Conservation (phyloP, 305 asterid species). For the Salvia sclarea region DNA sequence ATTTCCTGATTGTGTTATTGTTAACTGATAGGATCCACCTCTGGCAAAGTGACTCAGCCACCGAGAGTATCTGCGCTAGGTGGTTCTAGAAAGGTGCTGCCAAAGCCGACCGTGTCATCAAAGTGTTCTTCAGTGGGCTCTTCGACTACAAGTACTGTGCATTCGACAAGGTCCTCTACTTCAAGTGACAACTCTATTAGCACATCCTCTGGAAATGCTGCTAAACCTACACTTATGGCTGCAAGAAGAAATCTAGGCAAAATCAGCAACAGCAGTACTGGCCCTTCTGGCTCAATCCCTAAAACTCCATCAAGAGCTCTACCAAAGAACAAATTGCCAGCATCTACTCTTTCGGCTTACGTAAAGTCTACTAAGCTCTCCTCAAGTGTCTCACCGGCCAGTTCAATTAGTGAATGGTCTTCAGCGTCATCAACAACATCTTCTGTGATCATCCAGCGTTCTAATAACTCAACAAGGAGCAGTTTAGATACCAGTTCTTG, state of each 20-base stretch:
- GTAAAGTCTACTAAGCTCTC: slow-evolving; percentile 60
- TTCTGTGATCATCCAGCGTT: slow-evolving; percentile 51
- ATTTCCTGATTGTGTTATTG: slow-evolving; percentile 15
- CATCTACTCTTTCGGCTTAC: slow-evolving; percentile 55
- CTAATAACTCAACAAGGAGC: slow-evolving; percentile 57
- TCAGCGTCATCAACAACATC: slow-evolving; percentile 81
- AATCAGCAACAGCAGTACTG: slow-evolving; percentile 42
- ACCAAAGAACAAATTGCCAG: slow-evolving; percentile 44
- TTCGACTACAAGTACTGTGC: slow-evolving; percentile 48
- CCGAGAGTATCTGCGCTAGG: slow-evolving; percentile 46
- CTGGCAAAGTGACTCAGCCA: slow-evolving; percentile 56
- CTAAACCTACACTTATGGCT: slow-evolving; percentile 46
- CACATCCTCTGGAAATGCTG: slow-evolving; percentile 45
- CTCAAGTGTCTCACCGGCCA: slow-evolving; percentile 76
- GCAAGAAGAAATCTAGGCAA: slow-evolving; percentile 58
- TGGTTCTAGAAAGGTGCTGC: slow-evolving; percentile 56
- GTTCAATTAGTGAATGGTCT: slow-evolving; percentile 97
- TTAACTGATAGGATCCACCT: slow-evolving; percentile 38
- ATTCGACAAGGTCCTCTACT: slow-evolving; percentile 55
- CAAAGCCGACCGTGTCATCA: slow-evolving; percentile 54
- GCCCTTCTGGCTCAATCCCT: slow-evolving; percentile 50
- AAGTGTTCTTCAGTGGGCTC: slow-evolving; percentile 52
- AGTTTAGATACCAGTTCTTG: slow-evolving; percentile 65
- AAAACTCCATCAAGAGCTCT: slow-evolving; percentile 59
- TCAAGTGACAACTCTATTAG: slow-evolving; percentile 60